phyloP scores from a whole-genome alignment of 306 rosid genomes.

The Gastrolobium villosum region DNA sequence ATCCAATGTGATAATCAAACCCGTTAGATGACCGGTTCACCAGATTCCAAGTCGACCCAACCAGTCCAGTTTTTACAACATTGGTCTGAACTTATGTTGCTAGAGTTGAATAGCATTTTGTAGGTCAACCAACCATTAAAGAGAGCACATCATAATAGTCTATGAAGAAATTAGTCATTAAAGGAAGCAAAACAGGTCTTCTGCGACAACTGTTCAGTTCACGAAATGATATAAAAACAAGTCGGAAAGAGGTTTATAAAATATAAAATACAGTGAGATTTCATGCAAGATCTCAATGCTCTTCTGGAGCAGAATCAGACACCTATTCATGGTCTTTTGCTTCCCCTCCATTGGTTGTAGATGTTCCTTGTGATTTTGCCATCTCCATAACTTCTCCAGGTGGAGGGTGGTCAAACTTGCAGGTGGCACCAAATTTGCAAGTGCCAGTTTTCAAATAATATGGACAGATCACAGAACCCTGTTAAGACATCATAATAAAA shows the following conservation, averaged over 20 bases:
- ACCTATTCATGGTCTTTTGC: slow-evolving; percentile 43
- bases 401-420: slow-evolving; percentile 98
- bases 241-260: neutral
- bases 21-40: no score
- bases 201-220: slow-evolving; percentile 5
- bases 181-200: slow-evolving; percentile 37
- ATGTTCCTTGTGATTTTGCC: slow-evolving; percentile 64
- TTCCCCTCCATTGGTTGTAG: slow-evolving; percentile 51
- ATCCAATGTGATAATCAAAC: no score
- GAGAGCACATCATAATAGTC: slow-evolving; percentile 14
- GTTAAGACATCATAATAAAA: slow-evolving; percentile 42
- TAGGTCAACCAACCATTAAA: slow-evolving; percentile 6
- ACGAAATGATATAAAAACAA: neutral
- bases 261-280: neutral
- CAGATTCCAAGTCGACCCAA: no score
- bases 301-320: slow-evolving; percentile 39
- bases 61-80: no score
- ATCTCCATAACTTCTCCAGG: slow-evolving; percentile 93
- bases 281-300: slow-evolving; percentile 40
- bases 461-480: slow-evolving; percentile 86
- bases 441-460: slow-evolving; percentile 94
- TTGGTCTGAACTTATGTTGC: neutral
- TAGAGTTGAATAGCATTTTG: slow-evolving; percentile 2
- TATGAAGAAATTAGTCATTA: slow-evolving; percentile 27
- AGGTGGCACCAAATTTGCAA: slow-evolving; percentile 88